Evolutionary conservation across 345 rosid genomes (phyloP).

Genomic region (Ceriops tagal): DNA sequence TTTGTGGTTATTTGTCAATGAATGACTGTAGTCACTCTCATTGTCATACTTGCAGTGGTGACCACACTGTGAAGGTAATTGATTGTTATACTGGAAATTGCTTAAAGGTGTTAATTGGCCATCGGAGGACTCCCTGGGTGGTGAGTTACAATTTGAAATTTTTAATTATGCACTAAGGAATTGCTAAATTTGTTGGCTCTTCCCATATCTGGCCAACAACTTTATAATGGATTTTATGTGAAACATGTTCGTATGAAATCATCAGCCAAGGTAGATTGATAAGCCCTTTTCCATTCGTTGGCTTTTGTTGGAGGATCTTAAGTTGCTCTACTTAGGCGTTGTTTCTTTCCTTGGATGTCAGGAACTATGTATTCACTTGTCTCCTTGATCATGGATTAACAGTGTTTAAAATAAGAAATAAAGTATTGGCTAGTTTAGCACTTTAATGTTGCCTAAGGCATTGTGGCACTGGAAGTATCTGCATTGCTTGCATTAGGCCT

Average conservation of each 20-base stretch:
- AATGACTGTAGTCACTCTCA: not conserved
- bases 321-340: too few relatives aligned
- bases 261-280: not conserved
- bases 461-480: too few relatives aligned
- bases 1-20: slow-evolving; percentile 2
- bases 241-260: not conserved
- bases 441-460: too few relatives aligned
- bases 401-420: too few relatives aligned
- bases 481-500: too few relatives aligned
- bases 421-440: too few relatives aligned
- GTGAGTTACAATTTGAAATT: slow-evolving; percentile 42
- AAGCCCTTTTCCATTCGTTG: too few relatives aligned
- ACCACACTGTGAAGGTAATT: slow-evolving; percentile 85
- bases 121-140: slow-evolving; percentile 99
- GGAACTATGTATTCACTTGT: too few relatives aligned
- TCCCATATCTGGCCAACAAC: not conserved
- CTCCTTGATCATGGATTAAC: too few relatives aligned
- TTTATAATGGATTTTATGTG: not conserved
- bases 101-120: slow-evolving; percentile 88
- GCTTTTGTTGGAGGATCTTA: too few relatives aligned
- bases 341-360: too few relatives aligned
- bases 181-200: not conserved
- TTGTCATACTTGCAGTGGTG: slow-evolving; percentile 51
- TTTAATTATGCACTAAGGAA: not conserved
- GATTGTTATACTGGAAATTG: slow-evolving; percentile 85